Percentiles rank a stretch among this genome's conserved stretches.
phyloP scores from a whole-genome alignment of 257 asterid genomes.

The Lycium barbarum region DNA sequence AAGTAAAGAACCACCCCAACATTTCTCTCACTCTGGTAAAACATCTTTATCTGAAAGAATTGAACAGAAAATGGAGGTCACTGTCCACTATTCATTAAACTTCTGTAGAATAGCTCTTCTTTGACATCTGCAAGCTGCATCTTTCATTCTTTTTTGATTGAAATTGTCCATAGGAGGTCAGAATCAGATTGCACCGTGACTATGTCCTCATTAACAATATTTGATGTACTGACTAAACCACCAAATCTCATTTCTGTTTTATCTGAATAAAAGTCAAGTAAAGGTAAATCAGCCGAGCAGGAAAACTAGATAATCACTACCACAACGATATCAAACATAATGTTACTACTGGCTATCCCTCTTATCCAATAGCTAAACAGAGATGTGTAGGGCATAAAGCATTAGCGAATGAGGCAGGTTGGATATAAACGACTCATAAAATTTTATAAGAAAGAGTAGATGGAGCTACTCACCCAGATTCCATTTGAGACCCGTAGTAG shows the following conservation, averaged over 20 bases:
- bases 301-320: not conserved
- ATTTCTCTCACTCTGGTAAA: not conserved
- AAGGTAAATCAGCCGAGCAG: not conserved
- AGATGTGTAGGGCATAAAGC: not conserved
- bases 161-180: constrained; percentile 91
- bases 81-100: not conserved
- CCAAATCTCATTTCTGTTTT: constrained; percentile 85
- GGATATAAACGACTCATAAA: not conserved
- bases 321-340: not conserved
- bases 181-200: constrained; percentile 81
- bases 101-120: not conserved
- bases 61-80: constrained; percentile 11
- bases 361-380: not conserved
- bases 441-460: not conserved
- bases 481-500: constrained; percentile 93
- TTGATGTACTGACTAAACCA: constrained; percentile 86
- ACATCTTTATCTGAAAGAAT: not conserved
- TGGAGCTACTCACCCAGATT: constrained; percentile 70
- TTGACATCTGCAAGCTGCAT: constrained; percentile 10
- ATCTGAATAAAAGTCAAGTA: constrained; percentile 45
- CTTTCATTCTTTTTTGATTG: constrained; percentile 56
- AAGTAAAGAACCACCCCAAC: not conserved
- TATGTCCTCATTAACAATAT: constrained; percentile 58
- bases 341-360: not conserved
- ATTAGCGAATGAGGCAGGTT: not conserved